A percentile compares a stretch with the other conserved stretches of the same genome.
phyloP scores from a whole-genome alignment of 2,329 filamentous ascomycete species.

The Aspergillus oerlinghausenensis region DNA sequence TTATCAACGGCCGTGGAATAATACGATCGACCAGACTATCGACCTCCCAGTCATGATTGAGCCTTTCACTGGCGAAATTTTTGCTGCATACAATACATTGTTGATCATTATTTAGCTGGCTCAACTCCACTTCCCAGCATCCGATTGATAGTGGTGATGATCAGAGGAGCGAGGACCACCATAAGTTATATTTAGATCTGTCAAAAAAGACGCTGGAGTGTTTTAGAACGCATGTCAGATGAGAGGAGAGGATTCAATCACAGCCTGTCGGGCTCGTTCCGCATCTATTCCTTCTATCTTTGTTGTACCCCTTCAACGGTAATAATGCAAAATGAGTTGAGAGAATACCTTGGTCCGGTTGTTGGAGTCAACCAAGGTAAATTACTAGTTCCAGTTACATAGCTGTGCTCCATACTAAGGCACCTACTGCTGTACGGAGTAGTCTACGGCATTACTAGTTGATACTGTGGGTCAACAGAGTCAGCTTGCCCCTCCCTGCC shows the following conservation, averaged over 20 bases:
- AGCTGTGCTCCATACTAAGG: too few relatives aligned
- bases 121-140: constrained; percentile 2
- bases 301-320: too few relatives aligned
- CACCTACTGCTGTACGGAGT: too few relatives aligned
- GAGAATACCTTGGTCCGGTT: neutral
- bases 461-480: neutral
- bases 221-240: neutral
- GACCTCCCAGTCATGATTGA: neutral
- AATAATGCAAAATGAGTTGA: too few relatives aligned
- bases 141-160: neutral
- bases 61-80: neutral
- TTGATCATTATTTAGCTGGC: neutral
- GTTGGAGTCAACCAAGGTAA: neutral
- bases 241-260: neutral
- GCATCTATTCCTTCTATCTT: neutral
- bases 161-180: constrained; percentile 10
- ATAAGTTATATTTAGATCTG: neutral
- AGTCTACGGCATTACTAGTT: neutral
- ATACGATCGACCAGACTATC: neutral
- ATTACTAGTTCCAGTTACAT: too few relatives aligned
- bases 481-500: neutral
- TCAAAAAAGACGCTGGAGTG: neutral
- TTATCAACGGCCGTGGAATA: neutral
- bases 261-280: neutral
- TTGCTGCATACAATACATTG: neutral